These are phyloP conservation scores for Byssoonygena ceratinophila DNA, from an alignment of 2,329 filamentous ascomycete genomes.

Conservation along the genomic window DNA sequence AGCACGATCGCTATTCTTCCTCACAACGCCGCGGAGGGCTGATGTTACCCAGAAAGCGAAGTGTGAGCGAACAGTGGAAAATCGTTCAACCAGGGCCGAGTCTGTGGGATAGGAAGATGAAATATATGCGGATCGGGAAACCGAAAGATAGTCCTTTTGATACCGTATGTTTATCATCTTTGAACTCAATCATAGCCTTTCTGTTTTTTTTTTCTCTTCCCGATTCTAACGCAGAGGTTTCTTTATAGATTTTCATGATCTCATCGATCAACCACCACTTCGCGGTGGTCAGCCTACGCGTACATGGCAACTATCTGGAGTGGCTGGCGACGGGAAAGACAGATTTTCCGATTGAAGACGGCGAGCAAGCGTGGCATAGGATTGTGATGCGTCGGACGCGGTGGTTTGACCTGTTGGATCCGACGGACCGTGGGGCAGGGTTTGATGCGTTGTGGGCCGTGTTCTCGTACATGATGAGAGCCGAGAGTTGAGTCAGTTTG, in stretches of 20 bases:
- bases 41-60: conserved; percentile 32
- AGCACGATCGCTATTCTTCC: conserved; percentile 27
- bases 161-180: conserved; percentile 38
- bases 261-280: conserved; percentile 55
- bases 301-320: conserved; percentile 48
- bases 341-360: conserved; percentile 18
- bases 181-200: neutral
- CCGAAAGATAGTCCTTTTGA: conserved; percentile 39
- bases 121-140: conserved; percentile 49
- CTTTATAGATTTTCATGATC: conserved; percentile 47
- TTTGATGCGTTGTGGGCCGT: conserved; percentile 49
- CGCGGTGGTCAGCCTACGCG: conserved; percentile 47
- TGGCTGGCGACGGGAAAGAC: conserved; percentile 36
- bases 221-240: neutral
- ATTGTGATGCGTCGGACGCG: conserved; percentile 45
- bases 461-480: conserved; percentile 44
- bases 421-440: conserved; percentile 45
- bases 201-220: neutral
- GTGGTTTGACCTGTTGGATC: conserved; percentile 51
- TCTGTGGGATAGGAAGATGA: conserved; percentile 48
- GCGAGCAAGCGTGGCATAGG: conserved; percentile 39
- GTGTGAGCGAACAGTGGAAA: conserved; percentile 44
- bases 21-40: conserved; percentile 27
- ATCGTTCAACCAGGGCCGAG: conserved; percentile 41
- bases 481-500: neutral